Conservation (phyloP, 768 basidiomycete genomes). For the Suillus brevipes region DNA sequence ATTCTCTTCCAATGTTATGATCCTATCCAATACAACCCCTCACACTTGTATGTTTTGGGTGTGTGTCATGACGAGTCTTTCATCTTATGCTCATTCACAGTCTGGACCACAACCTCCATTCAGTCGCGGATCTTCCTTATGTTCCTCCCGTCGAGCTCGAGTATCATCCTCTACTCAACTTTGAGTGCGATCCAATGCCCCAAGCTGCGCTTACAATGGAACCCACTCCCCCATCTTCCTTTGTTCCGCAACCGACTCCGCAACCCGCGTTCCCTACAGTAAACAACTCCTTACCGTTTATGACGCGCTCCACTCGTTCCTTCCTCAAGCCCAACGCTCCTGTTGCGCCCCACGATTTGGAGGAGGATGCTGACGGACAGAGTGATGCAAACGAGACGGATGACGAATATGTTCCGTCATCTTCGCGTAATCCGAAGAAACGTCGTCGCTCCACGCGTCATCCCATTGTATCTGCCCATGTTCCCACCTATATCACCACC, state of each 20-base stretch:
- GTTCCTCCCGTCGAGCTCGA: slow-evolving; percentile 11
- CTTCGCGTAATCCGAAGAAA: slow-evolving; percentile 33
- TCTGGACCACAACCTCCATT: slow-evolving; percentile 14
- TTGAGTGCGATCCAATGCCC: background rate
- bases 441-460: slow-evolving; percentile 28
- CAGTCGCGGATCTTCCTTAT: slow-evolving; percentile 14
- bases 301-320: slow-evolving; percentile 18
- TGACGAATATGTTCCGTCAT: slow-evolving; percentile 47
- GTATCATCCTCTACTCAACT: slow-evolving; percentile 11
- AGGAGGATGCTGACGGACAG: slow-evolving; percentile 36
- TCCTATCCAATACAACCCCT: slow-evolving; percentile 14
- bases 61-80: background rate
- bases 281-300: slow-evolving; percentile 8
- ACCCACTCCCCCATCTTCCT: background rate
- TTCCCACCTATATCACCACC: background rate
- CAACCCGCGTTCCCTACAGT: slow-evolving; percentile 1
- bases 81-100: slow-evolving; percentile 21
- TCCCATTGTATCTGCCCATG: background rate
- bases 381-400: slow-evolving; percentile 42
- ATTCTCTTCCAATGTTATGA: slow-evolving; percentile 4
- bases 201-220: slow-evolving; percentile 1
- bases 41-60: slow-evolving; percentile 26
- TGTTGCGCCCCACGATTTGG: slow-evolving; percentile 13
- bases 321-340: slow-evolving; percentile 7
- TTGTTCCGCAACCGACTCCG: background rate